Conservation (phyloP, 805 yeast genomes). For the Cyberlindnera xishuangbannaensis region DNA sequence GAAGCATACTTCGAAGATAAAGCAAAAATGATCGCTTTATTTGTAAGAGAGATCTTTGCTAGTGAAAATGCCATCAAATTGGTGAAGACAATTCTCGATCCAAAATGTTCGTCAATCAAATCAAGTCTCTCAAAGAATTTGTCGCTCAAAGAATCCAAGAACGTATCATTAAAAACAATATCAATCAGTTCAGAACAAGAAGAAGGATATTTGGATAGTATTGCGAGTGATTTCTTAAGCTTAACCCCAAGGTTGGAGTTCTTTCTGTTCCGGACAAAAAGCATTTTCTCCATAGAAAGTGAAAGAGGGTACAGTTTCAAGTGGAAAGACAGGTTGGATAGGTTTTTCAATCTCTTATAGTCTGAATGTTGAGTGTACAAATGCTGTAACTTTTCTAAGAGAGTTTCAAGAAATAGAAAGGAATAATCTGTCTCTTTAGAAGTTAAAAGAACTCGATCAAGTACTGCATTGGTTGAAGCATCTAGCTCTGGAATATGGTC, state of each 20-base stretch:
- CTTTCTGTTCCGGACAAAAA: slow-evolving; percentile 14
- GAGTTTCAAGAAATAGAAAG: slow-evolving; percentile 7
- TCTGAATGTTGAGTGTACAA: slow-evolving; percentile 24
- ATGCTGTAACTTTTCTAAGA: slow-evolving; percentile 16
- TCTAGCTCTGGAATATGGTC: slow-evolving; percentile 5
- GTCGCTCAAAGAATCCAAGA: slow-evolving; percentile 9
- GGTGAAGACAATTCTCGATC: slow-evolving; percentile 5
- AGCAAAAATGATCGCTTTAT: slow-evolving; percentile 16
- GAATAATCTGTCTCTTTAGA: not conserved
- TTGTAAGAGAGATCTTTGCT: slow-evolving; percentile 12
- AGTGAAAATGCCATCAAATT: slow-evolving; percentile 5
- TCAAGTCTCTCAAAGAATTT: slow-evolving; percentile 18
- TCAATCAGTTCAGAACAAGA: not conserved
- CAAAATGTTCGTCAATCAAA: slow-evolving; percentile 9
- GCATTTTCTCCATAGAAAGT: slow-evolving; percentile 24
- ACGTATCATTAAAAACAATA: slow-evolving; percentile 10
- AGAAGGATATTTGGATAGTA: slow-evolving; percentile 12
- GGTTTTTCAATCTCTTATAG: slow-evolving; percentile 37
- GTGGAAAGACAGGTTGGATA: slow-evolving; percentile 41
- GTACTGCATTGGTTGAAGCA: not conserved
- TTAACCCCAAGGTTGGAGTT: slow-evolving; percentile 25
- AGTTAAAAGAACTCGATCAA: slow-evolving; percentile 5
- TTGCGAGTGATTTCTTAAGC: slow-evolving; percentile 30
- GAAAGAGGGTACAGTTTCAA: slow-evolving; percentile 21
- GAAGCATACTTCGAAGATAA: slow-evolving; percentile 12